A percentile compares a stretch with the other conserved stretches of the same genome.
Conservation (phyloP, 2,329 filamentous ascomycete species). For the Pyrenochaeta sp. region DNA sequence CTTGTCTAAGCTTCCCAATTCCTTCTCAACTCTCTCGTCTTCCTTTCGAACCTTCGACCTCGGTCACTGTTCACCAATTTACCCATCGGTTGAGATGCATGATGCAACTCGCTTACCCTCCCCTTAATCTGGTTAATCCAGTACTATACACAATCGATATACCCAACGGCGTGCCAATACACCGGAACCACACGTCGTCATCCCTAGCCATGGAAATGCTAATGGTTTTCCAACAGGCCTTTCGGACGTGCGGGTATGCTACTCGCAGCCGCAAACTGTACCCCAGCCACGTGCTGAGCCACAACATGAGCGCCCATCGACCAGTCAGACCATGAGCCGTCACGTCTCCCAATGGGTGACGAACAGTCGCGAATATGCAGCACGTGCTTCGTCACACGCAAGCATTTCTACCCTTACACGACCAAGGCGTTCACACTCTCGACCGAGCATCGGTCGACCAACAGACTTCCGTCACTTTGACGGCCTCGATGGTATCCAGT, state of each 20-base stretch:
- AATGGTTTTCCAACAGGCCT: constrained; percentile 24
- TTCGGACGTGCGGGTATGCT: constrained; percentile 41
- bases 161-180: constrained; percentile 8
- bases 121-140: constrained; percentile 37
- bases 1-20: neutral
- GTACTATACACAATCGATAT: constrained; percentile 18
- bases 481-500: constrained; percentile 41
- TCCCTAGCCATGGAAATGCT: constrained; percentile 15
- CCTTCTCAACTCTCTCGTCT: neutral
- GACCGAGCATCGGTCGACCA: constrained; percentile 47
- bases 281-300: constrained; percentile 41
- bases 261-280: constrained; percentile 43
- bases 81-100: constrained; percentile 28
- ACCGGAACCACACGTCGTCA: constrained; percentile 20
- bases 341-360: constrained; percentile 50
- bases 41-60: neutral
- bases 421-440: constrained; percentile 43
- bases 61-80: neutral
- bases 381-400: constrained; percentile 45
- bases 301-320: constrained; percentile 39
- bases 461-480: constrained; percentile 49
- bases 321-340: constrained; percentile 45
- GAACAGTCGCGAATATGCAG: constrained; percentile 44
- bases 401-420: constrained; percentile 42
- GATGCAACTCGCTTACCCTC: constrained; percentile 21